Evolutionary conservation across 345 rosid genomes (phyloP), one percentile per base, ranked within the genome.

Genomic region (Populus euphratica): DNA sequence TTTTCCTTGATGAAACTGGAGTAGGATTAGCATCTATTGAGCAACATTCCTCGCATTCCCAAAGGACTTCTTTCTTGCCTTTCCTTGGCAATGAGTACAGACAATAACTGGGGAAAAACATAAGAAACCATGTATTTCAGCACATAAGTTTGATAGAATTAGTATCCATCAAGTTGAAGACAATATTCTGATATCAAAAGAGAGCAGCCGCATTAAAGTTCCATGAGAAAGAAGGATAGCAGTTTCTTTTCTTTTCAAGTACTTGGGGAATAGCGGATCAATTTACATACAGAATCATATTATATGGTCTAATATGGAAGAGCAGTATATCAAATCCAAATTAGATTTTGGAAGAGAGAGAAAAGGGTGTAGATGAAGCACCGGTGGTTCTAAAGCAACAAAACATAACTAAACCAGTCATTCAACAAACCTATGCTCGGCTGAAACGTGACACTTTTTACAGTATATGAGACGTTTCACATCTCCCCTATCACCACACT

Each of bases 11-110:
- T 33, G 39, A 59, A 72, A 43, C 44, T 20, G 44, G 74, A 70
- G 35, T 39, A 33, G 31, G n/a, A 77, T 75, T 75, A 3, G 14
- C 33, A 38, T 66, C 71, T 23, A 70, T 72, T 25, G 71, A 73
- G 78, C 20, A 21, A 5, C 85, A 82, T 52, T 78, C 82, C 68
- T 71, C 61, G 54, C 82, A 75, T 56, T 64, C 71, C 81, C 79
- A 82, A 23, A 56, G n/a, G 21, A 72, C 29, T 9, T 70, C 43
- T 73, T 82, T 49, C 25, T 36, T 63, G 11, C 59, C 68, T 33
- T 69, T 61, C 23, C 33, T 27, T 5, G 79, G 72, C 68, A 78
- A 25, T 43, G 7, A 62, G 39, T 82, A 72, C 66, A 71, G 49
- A 59, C 80, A 82, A 76, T 82, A 82, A 9, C 85, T 82, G 56